Percentiles rank a stretch among this genome's conserved stretches.
These are phyloP conservation scores for Lactarius sanguifluus DNA, from an alignment of 768 basidiomycete genomes.

Conservation along the genomic window DNA sequence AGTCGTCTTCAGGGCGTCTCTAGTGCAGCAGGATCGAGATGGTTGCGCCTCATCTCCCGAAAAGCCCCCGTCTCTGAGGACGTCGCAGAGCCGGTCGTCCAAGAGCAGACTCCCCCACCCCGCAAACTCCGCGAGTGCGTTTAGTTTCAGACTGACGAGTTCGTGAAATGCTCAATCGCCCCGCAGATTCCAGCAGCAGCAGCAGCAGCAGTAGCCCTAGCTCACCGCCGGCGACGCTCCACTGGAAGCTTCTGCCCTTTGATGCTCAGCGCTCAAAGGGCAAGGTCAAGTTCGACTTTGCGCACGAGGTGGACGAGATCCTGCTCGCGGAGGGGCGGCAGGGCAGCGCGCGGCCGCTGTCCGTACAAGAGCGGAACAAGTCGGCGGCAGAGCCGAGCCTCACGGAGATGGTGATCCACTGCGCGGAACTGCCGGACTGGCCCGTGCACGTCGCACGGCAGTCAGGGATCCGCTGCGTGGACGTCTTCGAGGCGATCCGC, in stretches of 20 bases:
- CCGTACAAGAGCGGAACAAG: slow-evolving; percentile 43
- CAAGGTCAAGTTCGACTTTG: slow-evolving; percentile 50
- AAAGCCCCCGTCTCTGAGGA: slow-evolving; percentile 20
- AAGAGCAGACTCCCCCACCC: slow-evolving; percentile 9
- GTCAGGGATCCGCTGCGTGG: slow-evolving; percentile 51
- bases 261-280: slow-evolving; percentile 37
- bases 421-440: slow-evolving; percentile 42
- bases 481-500: slow-evolving; percentile 60
- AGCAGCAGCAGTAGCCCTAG: slow-evolving; percentile 13
- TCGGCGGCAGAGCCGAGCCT: slow-evolving; percentile 45
- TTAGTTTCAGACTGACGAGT: not conserved
- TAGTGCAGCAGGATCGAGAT: slow-evolving; percentile 25
- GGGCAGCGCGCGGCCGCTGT: slow-evolving; percentile 34
- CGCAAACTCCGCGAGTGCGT: slow-evolving; percentile 6
- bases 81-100: not conserved
- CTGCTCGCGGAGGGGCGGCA: slow-evolving; percentile 33
- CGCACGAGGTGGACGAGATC: slow-evolving; percentile 35
- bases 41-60: slow-evolving; percentile 35
- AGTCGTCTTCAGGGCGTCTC: slow-evolving; percentile 12
- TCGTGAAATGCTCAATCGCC: not conserved
- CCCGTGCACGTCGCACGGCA: slow-evolving; percentile 45
- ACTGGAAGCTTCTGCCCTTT: slow-evolving; percentile 52
- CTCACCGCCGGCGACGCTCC: slow-evolving; percentile 42
- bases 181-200: slow-evolving; percentile 16
- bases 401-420: slow-evolving; percentile 51